Evolutionary conservation across 2,329 filamentous ascomycete species (phyloP).

Genomic region (Penicillium sp.): DNA sequence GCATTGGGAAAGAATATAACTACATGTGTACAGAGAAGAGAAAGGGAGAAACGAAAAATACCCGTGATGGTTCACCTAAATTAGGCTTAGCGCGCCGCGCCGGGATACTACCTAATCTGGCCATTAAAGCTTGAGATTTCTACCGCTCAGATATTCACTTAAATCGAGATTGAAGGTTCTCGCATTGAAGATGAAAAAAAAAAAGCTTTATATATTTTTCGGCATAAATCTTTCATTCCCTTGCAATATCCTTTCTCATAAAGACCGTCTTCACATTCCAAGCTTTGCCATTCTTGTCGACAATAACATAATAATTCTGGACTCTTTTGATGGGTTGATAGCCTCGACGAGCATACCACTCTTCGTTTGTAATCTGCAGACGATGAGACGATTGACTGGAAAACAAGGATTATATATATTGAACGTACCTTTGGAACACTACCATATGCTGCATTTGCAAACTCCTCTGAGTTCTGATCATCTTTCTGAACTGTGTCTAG

Average conservation of each 20-base stretch:
- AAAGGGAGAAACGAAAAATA: not conserved
- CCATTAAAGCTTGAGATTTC: not conserved
- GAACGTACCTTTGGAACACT: constrained; percentile 17
- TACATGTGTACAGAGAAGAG: not conserved
- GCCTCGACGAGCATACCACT: constrained; percentile 24
- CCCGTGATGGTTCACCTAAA: not conserved
- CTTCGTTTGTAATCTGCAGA: constrained; percentile 17
- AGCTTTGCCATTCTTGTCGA: constrained; percentile 13
- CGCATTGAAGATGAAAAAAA: not conserved
- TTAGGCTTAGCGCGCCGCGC: constrained; percentile 4
- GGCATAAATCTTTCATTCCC: not conserved
- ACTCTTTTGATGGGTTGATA: constrained; percentile 18
- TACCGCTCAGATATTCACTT: not conserved
- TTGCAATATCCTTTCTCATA: constrained; percentile 23
- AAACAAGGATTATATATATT: not conserved
- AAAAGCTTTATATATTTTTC: not conserved
- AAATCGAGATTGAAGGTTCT: not conserved
- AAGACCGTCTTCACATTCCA: constrained; percentile 22
- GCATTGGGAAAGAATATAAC: not conserved
- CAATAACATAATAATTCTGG: constrained; percentile 16
- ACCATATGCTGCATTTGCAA: constrained; percentile 13
- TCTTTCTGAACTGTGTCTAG: constrained; percentile 21
- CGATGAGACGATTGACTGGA: not conserved
- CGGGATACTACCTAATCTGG: not conserved
- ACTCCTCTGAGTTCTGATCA: constrained; percentile 19